Base-by-base conservation (phyloP, 192 early-diverging fungal genomes). In the Backusella luteola region DNA sequence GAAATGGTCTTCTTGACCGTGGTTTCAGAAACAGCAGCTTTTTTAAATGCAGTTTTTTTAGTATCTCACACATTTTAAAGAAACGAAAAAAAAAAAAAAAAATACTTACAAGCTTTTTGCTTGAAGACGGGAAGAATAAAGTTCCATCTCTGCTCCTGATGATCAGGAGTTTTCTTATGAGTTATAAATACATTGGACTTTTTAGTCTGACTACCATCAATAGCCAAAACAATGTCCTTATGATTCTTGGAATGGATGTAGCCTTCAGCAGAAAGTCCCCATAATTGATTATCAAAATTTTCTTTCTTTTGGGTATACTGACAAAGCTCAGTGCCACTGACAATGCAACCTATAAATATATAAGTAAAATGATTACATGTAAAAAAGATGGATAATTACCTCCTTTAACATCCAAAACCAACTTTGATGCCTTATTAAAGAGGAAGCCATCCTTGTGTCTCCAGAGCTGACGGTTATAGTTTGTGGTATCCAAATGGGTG, bases 401-500 rank as follows among this genome's bases (percentile, higher is more conserved):
- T 69, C 74, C 77, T 69, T 73, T 21, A 41, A 83, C 34, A 70
- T 83, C 81, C 0, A 85, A 52, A 17, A 79, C 84, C n/a, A 78
- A 32, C 4, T 78, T 56, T 15, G 84, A 83, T 11, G 79, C 81
- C 76, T 80, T 78, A 39, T 85, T 85, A 32, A 82, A 35, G 3
- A 85, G 56, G 34, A 74, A 83, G 1, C 84, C 84, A 71, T 85
- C 56, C 11, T 78, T 76, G 49, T 67, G 76, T 53, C 59, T 76
- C 84, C 84, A 85, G n/a, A 85, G 68, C 69, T 85, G 78, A 39
- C 81, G 69, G 38, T 67, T 52, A 15, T 82, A 72, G 46, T 80
- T 71, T 14, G 41, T 39, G 35, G 29, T 75, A 29, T 77, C 53
- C 4, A 85, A 67, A 7, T 38, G 15, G 7, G 53, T 72, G 17